Percentiles rank a stretch among this genome's conserved stretches.
phyloP scores from a whole-genome alignment of 352 stramenopile genomes.

The Globisporangium abappressorium region DNA sequence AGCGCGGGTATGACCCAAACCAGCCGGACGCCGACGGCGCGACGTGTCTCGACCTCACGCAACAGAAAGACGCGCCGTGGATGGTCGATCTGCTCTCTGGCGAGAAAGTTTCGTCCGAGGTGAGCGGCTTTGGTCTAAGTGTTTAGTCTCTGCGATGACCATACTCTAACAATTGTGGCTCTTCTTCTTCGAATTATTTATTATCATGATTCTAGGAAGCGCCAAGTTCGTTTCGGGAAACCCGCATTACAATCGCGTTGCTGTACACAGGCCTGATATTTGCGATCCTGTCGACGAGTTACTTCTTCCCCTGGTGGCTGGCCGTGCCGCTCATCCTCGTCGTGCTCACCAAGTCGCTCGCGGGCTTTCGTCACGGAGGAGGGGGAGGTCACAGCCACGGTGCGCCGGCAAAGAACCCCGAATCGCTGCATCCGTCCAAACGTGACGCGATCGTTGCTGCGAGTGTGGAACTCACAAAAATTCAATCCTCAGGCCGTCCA shows the following conservation, averaged over 20 bases:
- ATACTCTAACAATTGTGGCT: not conserved
- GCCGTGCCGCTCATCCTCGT: conserved; percentile 57
- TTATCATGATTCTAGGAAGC: conserved; percentile 16
- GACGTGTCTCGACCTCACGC: conserved; percentile 42
- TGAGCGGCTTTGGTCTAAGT: not conserved
- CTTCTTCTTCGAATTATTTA: not conserved
- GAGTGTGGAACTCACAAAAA: conserved; percentile 30
- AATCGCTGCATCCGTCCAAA: conserved; percentile 43
- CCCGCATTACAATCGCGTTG: conserved; percentile 45
- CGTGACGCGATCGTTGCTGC: conserved; percentile 30
- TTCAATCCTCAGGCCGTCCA: conserved; percentile 18
- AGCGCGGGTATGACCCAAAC: conserved; percentile 49
- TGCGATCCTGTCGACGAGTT: conserved; percentile 52
- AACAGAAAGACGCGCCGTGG: conserved; percentile 36
- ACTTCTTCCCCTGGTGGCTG: conserved; percentile 72
- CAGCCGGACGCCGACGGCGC: conserved; percentile 39
- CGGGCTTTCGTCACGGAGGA: conserved; percentile 38
- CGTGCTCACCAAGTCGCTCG: conserved; percentile 46
- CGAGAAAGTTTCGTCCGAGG: conserved; percentile 33
- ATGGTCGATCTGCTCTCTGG: conserved; percentile 44
- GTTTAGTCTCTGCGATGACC: too few species aligned
- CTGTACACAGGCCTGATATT: conserved; percentile 49
- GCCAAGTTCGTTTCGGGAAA: conserved; percentile 51
- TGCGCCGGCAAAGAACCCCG: conserved; percentile 24
- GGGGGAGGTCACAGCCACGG: conserved; percentile 41